Evolutionary conservation across 177 flowering plant genomes (phyloP), one percentile per base, ranked within the genome.

Genomic region (Telopea speciosissima): DNA sequence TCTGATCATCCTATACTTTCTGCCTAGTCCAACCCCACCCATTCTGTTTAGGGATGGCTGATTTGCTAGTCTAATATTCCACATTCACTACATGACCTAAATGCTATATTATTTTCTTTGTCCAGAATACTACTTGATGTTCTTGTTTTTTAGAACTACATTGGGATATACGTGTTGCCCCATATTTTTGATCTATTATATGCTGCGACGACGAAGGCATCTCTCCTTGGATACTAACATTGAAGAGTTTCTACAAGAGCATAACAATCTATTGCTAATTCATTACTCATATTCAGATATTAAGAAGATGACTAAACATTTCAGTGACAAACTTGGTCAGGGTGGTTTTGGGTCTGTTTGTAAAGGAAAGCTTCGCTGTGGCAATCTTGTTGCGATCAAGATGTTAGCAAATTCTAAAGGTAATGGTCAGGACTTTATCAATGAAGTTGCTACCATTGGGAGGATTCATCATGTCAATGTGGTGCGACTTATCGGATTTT

Each of bases 311-410:
- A 67, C 69, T n/a, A 67, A 67, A 10, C 0, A 13, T 22, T 67
- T 67, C 59, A 67, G 8, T 2, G 69, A 62, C 26, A 62, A 62
- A 62, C 23, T 56, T 0, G 72, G 72, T 31, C 72, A 70, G 62
- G 72, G 72, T 16, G 72, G 72, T 25, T 62, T 22, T 62, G 64
- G 64, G 1, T 62, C 28, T 62, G 64, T 52, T 0, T 52, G 3
- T 19, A 52, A 52, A 52, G 58, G 58, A 52, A 52, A 52, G n/a
- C 58, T 52, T 4, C 25, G 26, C 17, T 26, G 62, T 61, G 72
- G 66, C 12, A 45, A 24, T 22, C 66, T 33, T 31, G 72, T 70
- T 5, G 65, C 72, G 2, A 64, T 70, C 16, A 70, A 70, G 19
- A 23, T 70, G 28, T 44, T 70, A 12, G 24, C 60, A 5, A n/a